phyloP scores from a whole-genome alignment of 1,139 yeast genomes.

The Magnusiomyces fungicola region DNA sequence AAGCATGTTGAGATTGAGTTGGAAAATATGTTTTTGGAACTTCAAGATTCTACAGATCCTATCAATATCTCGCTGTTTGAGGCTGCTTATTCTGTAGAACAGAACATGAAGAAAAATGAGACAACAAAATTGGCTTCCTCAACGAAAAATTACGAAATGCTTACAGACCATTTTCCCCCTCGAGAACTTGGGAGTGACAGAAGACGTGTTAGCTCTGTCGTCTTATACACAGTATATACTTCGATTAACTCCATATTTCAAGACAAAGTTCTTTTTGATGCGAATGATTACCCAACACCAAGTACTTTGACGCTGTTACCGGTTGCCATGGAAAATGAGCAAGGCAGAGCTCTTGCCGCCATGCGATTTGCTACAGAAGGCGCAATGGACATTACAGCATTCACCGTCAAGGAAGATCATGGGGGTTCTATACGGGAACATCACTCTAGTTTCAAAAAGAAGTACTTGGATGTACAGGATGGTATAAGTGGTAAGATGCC shows the following conservation, averaged over 20 bases:
- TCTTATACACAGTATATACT: conserved; percentile 15
- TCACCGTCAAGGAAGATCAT: neutral
- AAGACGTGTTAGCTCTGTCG: conserved; percentile 9
- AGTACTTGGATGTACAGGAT: neutral
- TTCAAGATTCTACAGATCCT: conserved; percentile 15
- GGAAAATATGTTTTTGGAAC: conserved; percentile 13
- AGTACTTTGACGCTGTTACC: conserved; percentile 12
- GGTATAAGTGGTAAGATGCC: neutral
- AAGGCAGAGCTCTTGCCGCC: conserved; percentile 11
- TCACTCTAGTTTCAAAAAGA: too few species aligned
- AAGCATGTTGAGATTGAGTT: conserved; percentile 8
- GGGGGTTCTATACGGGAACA: neutral
- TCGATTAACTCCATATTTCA: conserved; percentile 14
- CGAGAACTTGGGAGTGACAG: conserved; percentile 7
- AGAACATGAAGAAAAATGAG: conserved; percentile 3
- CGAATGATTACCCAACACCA: conserved; percentile 9
- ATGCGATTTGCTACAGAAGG: neutral
- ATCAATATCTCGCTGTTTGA: conserved; percentile 23
- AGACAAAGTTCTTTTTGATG: conserved; percentile 12
- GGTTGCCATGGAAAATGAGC: conserved; percentile 13
- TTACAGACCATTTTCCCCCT: conserved; percentile 17
- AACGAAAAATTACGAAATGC: neutral
- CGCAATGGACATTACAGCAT: neutral
- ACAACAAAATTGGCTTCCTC: neutral
- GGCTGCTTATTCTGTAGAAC: conserved; percentile 18